A percentile compares a stretch with the other conserved stretches of the same genome.
Conservation (phyloP, 805 yeast genomes). For the Cyberlindnera nakhonratchasimensis region DNA sequence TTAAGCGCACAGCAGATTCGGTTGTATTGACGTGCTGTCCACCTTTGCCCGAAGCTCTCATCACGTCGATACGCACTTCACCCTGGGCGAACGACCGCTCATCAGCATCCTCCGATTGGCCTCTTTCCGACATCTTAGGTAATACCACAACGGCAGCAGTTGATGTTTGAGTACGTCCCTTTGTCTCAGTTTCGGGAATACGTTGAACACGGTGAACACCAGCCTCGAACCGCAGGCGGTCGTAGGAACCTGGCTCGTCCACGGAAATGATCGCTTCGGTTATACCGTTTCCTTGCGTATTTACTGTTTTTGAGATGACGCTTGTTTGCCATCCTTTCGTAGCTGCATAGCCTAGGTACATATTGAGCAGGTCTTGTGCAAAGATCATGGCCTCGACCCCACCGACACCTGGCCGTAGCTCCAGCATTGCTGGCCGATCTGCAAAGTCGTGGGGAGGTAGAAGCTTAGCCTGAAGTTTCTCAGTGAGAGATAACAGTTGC, state of each 20-base stretch:
- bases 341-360: slow-evolving; percentile 76
- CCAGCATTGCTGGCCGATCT: slow-evolving; percentile 75
- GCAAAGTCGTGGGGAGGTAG: slow-evolving; percentile 76
- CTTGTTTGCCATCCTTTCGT: slow-evolving; percentile 63
- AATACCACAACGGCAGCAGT: slow-evolving; percentile 94
- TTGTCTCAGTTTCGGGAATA: slow-evolving; percentile 88
- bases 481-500: slow-evolving; percentile 38
- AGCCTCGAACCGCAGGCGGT: slow-evolving; percentile 72
- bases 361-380: slow-evolving; percentile 70
- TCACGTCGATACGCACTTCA: slow-evolving; percentile 91
- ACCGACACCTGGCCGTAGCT: slow-evolving; percentile 93
- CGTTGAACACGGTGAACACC: slow-evolving; percentile 97
- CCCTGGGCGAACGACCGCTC: slow-evolving; percentile 78
- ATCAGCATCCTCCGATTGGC: slow-evolving; percentile 43
- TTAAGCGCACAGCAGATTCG: slow-evolving; percentile 91
- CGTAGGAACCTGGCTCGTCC: slow-evolving; percentile 75
- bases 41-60: slow-evolving; percentile 96
- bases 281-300: slow-evolving; percentile 62
- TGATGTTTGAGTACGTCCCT: slow-evolving; percentile 93
- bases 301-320: slow-evolving; percentile 52
- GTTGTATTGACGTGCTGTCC: slow-evolving; percentile 98
- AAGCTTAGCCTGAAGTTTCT: slow-evolving; percentile 50
- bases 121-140: slow-evolving; percentile 68
- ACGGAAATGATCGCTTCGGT: slow-evolving; percentile 73
- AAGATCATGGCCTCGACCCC: slow-evolving; percentile 92